Base-by-base conservation (phyloP, 108 stramenopile genomes). In the Nitzschia sp. region DNA sequence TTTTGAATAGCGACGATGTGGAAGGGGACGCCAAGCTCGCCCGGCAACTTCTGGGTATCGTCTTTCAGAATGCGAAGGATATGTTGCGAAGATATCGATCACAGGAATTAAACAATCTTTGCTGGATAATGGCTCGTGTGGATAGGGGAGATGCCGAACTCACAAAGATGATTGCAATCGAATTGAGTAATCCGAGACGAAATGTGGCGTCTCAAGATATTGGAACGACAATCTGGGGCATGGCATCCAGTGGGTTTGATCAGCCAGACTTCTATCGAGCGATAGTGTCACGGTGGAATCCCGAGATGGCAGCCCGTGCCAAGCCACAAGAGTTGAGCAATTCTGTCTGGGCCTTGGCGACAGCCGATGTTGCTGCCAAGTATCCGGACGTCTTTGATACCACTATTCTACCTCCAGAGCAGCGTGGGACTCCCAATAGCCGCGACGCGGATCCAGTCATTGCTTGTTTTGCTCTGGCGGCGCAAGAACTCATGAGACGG, bases 251-350 rank as follows among this genome's bases (percentile, higher is more conserved):
- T 29, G 82, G 81, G 67, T 70, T 71, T 44, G 80, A 90, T 41
- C 54, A 69, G 19, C 17, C 48, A 11, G 74, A 79, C 21, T 61
- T 87, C 9, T 93, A 84, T 58, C 53, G 75, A 19, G 80, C 62
- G 3, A 69, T 85, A 28, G 82, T 77, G 33, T 71, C 83, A 29
- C 81, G 85, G 25, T 77, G 85, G 15, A 71, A 66, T 53, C 59
- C 72, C 25, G 61, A 73, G 28, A 80, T 72, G 25, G 81, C 73
- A 28, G 47, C 67, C 1, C 19, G 29, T 0, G 87, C 77, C 66
- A 94, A 94, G 66, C 88, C 90, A 15, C 90, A 94, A 54, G 93
- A 94, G 56, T 64, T 91, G 57, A 83, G 79, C 16, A 94, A 91
- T 52, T 73, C 77, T 19, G 15, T 47, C 9, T 94, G 89, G 89